Base-by-base conservation (phyloP, 495 filamentous ascomycete species). In the Xylaria telfairii region DNA sequence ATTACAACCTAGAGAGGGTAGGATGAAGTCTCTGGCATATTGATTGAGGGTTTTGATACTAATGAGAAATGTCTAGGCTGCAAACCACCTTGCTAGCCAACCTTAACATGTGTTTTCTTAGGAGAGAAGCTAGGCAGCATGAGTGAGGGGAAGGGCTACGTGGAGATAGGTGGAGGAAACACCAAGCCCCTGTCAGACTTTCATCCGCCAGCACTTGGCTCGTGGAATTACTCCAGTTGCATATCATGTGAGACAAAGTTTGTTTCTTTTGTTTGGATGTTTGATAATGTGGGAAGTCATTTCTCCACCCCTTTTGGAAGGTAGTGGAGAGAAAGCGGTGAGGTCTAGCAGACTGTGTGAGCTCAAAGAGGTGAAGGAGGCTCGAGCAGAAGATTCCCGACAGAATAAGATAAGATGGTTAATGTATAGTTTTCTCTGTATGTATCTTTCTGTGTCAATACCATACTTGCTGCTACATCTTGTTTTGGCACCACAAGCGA, bases 1-100 rank as follows among this genome's bases (percentile, higher is more conserved):
- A 97, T 77, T 97, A 97, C 81, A 95, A 98, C 81, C 85, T 97
- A 76, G 94, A 97, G 78, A 92, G 93, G 90, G 96, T 97, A 84
- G 84, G 90, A 81, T 77, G 49, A 69, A 42, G 68, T 66, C 64
- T 41, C 62, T 37, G 68, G 67, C 46, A 62, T 70, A 17, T 67
- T 19, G 12, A 15, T n/a, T 70, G 41, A 24, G 44, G 62, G 41
- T 46, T 63, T 59, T 68, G 70, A 67, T 65, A 76, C 80, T 81
- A 79, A 81, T 73, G 57, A 61, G 41, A 21, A 61, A 67, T 64
- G 51, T 73, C 37, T 73, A 85, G 83, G 83, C 83, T 49, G 83
- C 83, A 70, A 84, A 85, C 54, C 78, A 81, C 69, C 79, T 85
- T 71, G 83, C 83, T 63, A 82, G 77, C 74, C 82, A 84, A 72